A percentile compares a stretch with the other conserved stretches of the same genome.
Conservation (phyloP, 768 basidiomycete species). For the Podaxis rugospora region DNA sequence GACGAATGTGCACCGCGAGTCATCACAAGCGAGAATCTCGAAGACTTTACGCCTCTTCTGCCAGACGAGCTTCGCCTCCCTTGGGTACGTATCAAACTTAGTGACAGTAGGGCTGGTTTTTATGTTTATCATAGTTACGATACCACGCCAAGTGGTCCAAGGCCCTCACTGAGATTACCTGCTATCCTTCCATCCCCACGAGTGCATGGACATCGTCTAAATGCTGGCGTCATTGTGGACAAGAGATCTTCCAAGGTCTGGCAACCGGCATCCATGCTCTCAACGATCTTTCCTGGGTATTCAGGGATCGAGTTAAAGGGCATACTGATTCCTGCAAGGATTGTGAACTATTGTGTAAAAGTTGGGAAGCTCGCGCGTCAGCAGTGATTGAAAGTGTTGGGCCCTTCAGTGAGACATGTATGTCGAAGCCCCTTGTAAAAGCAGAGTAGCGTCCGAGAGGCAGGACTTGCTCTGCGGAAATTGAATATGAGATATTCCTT, state of each 20-base stretch:
- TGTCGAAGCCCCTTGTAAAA: background rate
- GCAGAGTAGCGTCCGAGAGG: background rate
- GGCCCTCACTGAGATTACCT: background rate
- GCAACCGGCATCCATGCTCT: background rate
- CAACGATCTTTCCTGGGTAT: background rate
- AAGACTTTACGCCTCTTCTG: background rate
- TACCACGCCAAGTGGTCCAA: slow-evolving; percentile 6
- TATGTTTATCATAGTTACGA: background rate
- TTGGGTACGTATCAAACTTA: background rate
- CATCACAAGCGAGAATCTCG: slow-evolving; percentile 2
- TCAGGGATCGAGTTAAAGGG: background rate
- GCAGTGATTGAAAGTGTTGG: background rate
- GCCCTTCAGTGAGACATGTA: slow-evolving; percentile 5
- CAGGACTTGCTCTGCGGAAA: too few species aligned
- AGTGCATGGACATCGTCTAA: background rate
- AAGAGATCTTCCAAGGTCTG: background rate
- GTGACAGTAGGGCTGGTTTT: too few species aligned
- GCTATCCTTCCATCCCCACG: background rate
- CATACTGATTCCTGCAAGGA: background rate
- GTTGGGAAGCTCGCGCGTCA: background rate
- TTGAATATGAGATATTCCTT: too few species aligned
- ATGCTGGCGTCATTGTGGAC: background rate
- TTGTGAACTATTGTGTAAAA: background rate
- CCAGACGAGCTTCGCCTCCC: background rate
- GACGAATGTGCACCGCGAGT: slow-evolving; percentile 4